Evolutionary conservation across 257 asterid genomes (phyloP), one percentile per base, ranked within the genome.

Genomic region (Eucommia ulmoides): DNA sequence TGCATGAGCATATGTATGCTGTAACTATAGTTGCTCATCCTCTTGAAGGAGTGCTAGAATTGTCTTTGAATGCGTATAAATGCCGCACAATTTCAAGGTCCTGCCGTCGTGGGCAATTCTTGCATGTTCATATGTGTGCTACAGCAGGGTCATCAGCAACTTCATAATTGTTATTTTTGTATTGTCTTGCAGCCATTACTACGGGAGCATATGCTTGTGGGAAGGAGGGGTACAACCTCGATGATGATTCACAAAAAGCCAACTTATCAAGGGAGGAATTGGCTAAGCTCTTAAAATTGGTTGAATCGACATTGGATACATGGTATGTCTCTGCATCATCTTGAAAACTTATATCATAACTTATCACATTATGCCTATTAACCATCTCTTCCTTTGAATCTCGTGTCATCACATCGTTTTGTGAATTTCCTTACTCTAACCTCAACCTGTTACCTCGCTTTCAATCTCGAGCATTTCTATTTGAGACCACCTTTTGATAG

Each of bases 191-290:
- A 91, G 97, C 72, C 22, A 66, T 83, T 24, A 65, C 45, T 19
- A 64, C 82, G 21, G 73, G 69, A 65, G 52, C 51, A 23, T 57
- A 62, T 60, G 56, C 41, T 35, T 42, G 22, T 41, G 78, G 54
- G 56, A 67, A 53, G 49, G 71, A 73, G 19, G 64, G 67, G 29
- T 51, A 35, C 52, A 53, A 71, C 42, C 64, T 56, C 5, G 76
- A 75, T 48, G 78, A 73, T 3, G 93, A 79, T 62, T 54, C 60
- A 19, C 83, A 70, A 58, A 69, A 73, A 50, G 69, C 62, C 7
- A 67, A 68, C 55, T 69, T 49, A 53, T 52, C 77, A 45, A 80
- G 88, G 64, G 88, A 80, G 66, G 80, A 79, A 53, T 61, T 83
- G 64, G 24, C 68, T 17, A 75, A 78, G 53, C 75, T 91, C 35